Evolutionary conservation across 164 flowering plant genomes (phyloP), one percentile per base, ranked within the genome.

Genomic region (Magnolia officinalis): DNA sequence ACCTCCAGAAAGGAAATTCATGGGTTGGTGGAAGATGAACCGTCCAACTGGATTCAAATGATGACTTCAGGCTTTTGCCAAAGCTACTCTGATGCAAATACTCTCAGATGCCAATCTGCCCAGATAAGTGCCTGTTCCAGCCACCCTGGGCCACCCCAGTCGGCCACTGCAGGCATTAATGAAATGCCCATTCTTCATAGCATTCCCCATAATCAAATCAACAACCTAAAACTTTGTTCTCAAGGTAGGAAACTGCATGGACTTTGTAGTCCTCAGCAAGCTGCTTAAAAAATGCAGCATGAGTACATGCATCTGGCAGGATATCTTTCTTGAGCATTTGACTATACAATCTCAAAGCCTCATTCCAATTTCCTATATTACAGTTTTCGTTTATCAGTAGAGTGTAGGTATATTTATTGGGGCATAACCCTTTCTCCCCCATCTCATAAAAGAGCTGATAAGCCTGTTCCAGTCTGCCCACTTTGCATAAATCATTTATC

Each of bases 351-450:
- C 88, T 83, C 18, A 89, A 72, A 67, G 89, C 93, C 77, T 89
- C 91, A 4, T 80, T 31, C 92, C 89, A 86, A 74, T 89, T 81
- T 51, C 84, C 88, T 70, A 76, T 20, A 29, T 86, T 79, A 78
- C 84, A 81, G 83, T 89, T 88, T 75, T 72, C 87, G 75, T 86
- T 83, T 78, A 92, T 92, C 72, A 92, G 77, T 52, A 87, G 81
- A 20, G 91, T 90, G 80, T 91, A 91, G 14, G 86, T 87, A 76
- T 86, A 90, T 78, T 89, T 92, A 75, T 91, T 90, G 13, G 95
- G 91, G 20, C 66, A 59, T 61, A 92, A 66, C 26, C 89, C 87
- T 58, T 78, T 84, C 61, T 76, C 82, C 73, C 82, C 81, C 94
- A 92, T 91, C 78, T 85, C 87, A 71, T 71, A 19, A 72, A 90